phyloP scores from a whole-genome alignment of 2,329 filamentous ascomycete genomes.

The Alternaria viburni region DNA sequence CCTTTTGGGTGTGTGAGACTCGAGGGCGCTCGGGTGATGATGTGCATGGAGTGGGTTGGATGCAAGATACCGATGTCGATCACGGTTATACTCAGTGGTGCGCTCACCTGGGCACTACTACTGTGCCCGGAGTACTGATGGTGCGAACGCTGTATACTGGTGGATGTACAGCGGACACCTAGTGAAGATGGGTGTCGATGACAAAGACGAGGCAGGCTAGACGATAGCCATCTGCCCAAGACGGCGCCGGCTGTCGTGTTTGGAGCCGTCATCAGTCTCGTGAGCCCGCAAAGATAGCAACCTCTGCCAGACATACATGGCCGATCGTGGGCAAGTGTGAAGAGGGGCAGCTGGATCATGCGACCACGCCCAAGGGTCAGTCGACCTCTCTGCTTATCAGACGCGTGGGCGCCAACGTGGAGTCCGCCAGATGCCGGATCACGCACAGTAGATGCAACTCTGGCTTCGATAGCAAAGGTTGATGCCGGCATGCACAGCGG shows the following conservation, averaged over 20 bases:
- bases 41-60: neutral
- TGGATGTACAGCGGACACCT: constrained; percentile 3
- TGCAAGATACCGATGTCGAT: constrained; percentile 16
- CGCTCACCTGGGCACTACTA: neutral
- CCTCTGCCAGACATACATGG: constrained; percentile 2
- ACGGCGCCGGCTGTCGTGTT: neutral
- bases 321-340: constrained; percentile 23
- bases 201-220: neutral
- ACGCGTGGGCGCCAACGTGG: constrained; percentile 16
- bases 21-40: neutral
- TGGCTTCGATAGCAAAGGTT: constrained; percentile 3
- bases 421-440: constrained; percentile 9
- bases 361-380: constrained; percentile 26
- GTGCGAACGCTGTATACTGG: neutral
- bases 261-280: constrained; percentile 21
- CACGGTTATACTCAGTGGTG: constrained; percentile 13
- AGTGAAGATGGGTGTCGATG: constrained; percentile 1
- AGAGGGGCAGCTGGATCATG: constrained; percentile 37
- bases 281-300: constrained; percentile 17
- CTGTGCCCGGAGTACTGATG: neutral
- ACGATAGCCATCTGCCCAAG: too few species aligned
- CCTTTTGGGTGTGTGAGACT: neutral
- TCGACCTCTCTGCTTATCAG: constrained; percentile 21
- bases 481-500: constrained; percentile 32
- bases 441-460: neutral